These are phyloP conservation scores for Epichloe uncinata DNA, from an alignment of 2,329 filamentous ascomycete species.

Conservation along the genomic window DNA sequence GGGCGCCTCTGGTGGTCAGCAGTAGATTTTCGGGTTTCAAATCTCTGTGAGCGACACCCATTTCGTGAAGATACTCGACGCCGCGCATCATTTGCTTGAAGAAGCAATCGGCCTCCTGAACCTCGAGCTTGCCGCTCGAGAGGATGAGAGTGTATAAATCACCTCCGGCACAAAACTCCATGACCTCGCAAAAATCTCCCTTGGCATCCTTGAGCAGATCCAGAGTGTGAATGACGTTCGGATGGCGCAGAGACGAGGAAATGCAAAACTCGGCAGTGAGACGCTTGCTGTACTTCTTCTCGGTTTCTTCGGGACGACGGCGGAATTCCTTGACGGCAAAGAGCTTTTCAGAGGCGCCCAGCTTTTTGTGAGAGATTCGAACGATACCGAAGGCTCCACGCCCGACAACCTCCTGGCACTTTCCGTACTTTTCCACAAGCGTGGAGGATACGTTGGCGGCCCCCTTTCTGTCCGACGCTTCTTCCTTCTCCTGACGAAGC, in stretches of 20 bases:
- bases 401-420: slow-evolving; percentile 93
- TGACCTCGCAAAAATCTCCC: slow-evolving; percentile 96
- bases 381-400: slow-evolving; percentile 96
- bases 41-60: slow-evolving; percentile 95
- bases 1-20: slow-evolving; percentile 76
- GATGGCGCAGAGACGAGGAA: slow-evolving; percentile 88
- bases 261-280: slow-evolving; percentile 97
- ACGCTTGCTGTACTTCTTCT: slow-evolving; percentile 96
- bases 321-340: slow-evolving; percentile 98
- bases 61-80: slow-evolving; percentile 98
- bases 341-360: slow-evolving; percentile 76
- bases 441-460: slow-evolving; percentile 60
- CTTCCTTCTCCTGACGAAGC: slow-evolving; percentile 75
- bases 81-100: slow-evolving; percentile 99
- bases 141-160: slow-evolving; percentile 91
- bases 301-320: slow-evolving; percentile 81
- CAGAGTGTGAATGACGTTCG: slow-evolving; percentile 95
- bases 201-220: slow-evolving; percentile 93
- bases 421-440: slow-evolving; percentile 92
- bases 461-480: slow-evolving; percentile 68
- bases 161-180: slow-evolving; percentile 97
- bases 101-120: slow-evolving; percentile 88
- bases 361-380: slow-evolving; percentile 89
- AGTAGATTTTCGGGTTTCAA: slow-evolving; percentile 94
- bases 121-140: slow-evolving; percentile 80